These are phyloP conservation scores for Fragaria iinumae DNA, from an alignment of 306 rosid species.

Conservation along the genomic window DNA sequence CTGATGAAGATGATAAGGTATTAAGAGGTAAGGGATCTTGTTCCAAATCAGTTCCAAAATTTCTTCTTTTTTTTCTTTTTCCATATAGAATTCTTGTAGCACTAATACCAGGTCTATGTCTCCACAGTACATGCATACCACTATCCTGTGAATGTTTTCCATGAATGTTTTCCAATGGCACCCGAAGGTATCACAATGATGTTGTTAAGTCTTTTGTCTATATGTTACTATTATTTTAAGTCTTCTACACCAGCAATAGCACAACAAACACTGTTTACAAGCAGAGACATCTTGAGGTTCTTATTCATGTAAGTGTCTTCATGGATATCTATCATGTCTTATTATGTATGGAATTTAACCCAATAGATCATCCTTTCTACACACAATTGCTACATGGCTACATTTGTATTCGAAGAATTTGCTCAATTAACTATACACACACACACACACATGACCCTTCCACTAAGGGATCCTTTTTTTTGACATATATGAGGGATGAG, in stretches of 20 bases:
- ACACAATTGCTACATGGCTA: not conserved
- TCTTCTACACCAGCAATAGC: not conserved
- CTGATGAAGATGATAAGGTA: constrained; percentile 38
- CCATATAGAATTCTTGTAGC: constrained; percentile 16
- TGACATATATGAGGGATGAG: too few species aligned
- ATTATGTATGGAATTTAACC: not conserved
- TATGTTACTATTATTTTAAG: not conserved
- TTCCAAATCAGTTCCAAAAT: not conserved
- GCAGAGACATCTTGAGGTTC: not conserved
- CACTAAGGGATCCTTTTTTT: too few species aligned
- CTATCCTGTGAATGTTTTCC: too few species aligned
- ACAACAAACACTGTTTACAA: not conserved
- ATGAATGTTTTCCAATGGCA: constrained; percentile 97
- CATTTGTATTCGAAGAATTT: not conserved
- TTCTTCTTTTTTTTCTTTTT: constrained; percentile 1
- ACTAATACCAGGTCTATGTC: constrained; percentile 62
- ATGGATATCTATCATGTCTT: not conserved
- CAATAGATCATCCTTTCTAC: not conserved
- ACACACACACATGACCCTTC: too few species aligned
- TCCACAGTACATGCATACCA: constrained; percentile 59
- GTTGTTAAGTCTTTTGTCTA: not conserved
- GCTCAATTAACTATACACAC: constrained; percentile 21
- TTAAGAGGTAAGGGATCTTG: constrained; percentile 46
- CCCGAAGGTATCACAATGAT: constrained; percentile 66
- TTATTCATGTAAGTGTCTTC: not conserved